Percentiles rank a stretch among this genome's conserved stretches.
Conservation (phyloP, 371 early-diverging fungal genomes). For the Nematocida sp. region DNA sequence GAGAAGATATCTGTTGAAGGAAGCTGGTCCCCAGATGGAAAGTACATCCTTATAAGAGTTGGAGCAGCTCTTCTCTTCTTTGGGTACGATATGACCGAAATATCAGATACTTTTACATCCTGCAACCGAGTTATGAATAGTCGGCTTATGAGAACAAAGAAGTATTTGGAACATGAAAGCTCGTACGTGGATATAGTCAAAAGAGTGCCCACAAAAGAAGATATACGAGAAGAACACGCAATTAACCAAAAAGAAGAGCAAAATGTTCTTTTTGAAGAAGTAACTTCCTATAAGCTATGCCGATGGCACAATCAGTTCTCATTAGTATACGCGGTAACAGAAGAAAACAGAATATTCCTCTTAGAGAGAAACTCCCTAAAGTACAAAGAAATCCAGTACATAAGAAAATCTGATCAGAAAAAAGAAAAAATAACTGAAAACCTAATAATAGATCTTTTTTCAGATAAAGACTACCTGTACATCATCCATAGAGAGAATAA, state of each 20-base stretch:
- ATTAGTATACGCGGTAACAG: conserved; percentile 37
- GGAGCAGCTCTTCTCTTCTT: neutral
- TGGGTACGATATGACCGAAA: conserved; percentile 24
- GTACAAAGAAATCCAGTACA: conserved; percentile 30
- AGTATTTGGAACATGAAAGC: conserved; percentile 43
- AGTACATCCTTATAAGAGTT: conserved; percentile 23
- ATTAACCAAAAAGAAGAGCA: neutral
- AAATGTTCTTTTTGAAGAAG: conserved; percentile 43
- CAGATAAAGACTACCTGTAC: conserved; percentile 26
- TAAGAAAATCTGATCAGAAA: conserved; percentile 7
- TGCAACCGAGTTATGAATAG: conserved; percentile 52
- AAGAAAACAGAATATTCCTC: conserved; percentile 30
- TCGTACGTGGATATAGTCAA: conserved; percentile 32
- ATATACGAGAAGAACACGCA: neutral
- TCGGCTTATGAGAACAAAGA: conserved; percentile 48
- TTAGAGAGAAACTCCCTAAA: conserved; percentile 41
- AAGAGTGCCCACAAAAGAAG: conserved; percentile 15
- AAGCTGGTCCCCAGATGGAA: conserved; percentile 24
- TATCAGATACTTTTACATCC: conserved; percentile 22
- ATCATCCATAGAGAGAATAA: conserved; percentile 9
- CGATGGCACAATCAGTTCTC: conserved; percentile 41
- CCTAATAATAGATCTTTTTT: neutral
- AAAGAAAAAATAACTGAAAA: conserved; percentile 27
- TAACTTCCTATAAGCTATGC: conserved; percentile 28
- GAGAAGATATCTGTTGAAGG: neutral